Evolutionary conservation across 371 early-diverging fungal species (phyloP).

Genomic region (Rhizopus sp.): DNA sequence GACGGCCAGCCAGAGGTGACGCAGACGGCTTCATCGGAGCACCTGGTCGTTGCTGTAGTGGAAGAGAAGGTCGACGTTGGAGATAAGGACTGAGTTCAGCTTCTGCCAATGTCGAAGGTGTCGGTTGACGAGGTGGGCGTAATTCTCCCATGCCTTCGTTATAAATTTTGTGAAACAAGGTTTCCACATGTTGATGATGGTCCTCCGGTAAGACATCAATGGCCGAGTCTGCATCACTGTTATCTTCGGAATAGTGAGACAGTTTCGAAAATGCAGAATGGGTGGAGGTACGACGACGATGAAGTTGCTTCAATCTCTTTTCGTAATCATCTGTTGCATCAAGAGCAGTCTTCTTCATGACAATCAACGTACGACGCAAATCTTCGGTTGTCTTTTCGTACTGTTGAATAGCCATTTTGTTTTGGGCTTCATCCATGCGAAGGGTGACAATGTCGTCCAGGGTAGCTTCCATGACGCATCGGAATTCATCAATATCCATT

Average conservation of each 20-base stretch:
- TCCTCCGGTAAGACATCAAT: slow-evolving; percentile 44
- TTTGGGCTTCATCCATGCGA: slow-evolving; percentile 59
- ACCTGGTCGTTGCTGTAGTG: slow-evolving; percentile 1
- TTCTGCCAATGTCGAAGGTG: slow-evolving; percentile 11
- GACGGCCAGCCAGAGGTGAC: slow-evolving; percentile 32
- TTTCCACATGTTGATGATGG: slow-evolving; percentile 38
- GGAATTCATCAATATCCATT: slow-evolving; percentile 62
- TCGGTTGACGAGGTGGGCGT: slow-evolving; percentile 10
- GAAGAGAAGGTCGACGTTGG: slow-evolving; percentile 10
- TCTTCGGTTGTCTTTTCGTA: slow-evolving; percentile 66
- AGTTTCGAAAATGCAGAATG: slow-evolving; percentile 16
- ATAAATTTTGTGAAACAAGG: slow-evolving; percentile 61
- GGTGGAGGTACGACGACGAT: slow-evolving; percentile 10
- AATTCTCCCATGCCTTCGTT: slow-evolving; percentile 43
- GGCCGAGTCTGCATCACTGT: slow-evolving; percentile 43
- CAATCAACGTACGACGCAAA: slow-evolving; percentile 65
- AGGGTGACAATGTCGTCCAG: slow-evolving; percentile 74
- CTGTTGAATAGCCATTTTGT: slow-evolving; percentile 54
- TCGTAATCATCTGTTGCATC: slow-evolving; percentile 75
- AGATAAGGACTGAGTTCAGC: slow-evolving; percentile 21
- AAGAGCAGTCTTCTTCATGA: slow-evolving; percentile 75
- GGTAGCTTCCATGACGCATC: slow-evolving; percentile 63
- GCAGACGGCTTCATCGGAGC: slow-evolving; percentile 37
- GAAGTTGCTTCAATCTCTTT: slow-evolving; percentile 55
- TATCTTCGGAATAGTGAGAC: slow-evolving; percentile 20